phyloP scores from a whole-genome alignment of 78 protist genomes.

The Trichosphaerium sp. region DNA sequence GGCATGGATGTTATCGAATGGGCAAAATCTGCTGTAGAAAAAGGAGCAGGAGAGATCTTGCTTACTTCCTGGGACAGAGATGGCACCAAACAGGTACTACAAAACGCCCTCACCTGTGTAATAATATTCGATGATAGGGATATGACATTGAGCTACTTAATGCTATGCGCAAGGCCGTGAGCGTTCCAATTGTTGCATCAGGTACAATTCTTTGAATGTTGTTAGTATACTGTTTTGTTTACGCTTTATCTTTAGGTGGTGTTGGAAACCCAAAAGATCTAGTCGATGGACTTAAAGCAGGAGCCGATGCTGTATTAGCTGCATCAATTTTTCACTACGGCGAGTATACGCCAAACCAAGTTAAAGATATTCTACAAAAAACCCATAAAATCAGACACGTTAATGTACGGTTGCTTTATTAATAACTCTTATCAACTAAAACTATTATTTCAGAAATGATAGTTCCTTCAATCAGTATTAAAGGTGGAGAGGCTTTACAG shows the following conservation, averaged over 20 bases:
- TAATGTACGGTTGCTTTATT: too few relatives aligned
- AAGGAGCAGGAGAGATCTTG: background rate
- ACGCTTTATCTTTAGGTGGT: too few relatives aligned
- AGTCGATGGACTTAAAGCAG: background rate
- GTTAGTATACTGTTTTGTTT: too few relatives aligned
- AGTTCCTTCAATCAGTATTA: background rate
- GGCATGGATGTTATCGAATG: background rate
- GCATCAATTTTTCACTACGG: slow-evolving; percentile 8
- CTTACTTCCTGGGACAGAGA: slow-evolving; percentile 6
- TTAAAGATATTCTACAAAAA: too few relatives aligned
- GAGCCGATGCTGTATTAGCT: slow-evolving; percentile 10
- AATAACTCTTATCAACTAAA: too few relatives aligned
- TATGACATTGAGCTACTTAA: slow-evolving; percentile 1
- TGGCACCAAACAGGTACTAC: too few relatives aligned
- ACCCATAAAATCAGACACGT: too few relatives aligned
- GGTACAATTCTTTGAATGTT: too few relatives aligned
- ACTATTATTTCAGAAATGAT: too few relatives aligned
- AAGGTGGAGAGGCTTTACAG: background rate
- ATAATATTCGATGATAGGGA: too few relatives aligned
- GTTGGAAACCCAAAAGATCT: background rate
- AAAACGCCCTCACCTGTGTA: too few relatives aligned
- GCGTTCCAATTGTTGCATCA: background rate
- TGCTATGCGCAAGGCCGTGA: background rate
- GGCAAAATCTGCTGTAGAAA: background rate
- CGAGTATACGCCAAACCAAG: background rate